Evolutionary conservation across 805 yeast species (phyloP).

Genomic region (Candida arabinofermentans): DNA sequence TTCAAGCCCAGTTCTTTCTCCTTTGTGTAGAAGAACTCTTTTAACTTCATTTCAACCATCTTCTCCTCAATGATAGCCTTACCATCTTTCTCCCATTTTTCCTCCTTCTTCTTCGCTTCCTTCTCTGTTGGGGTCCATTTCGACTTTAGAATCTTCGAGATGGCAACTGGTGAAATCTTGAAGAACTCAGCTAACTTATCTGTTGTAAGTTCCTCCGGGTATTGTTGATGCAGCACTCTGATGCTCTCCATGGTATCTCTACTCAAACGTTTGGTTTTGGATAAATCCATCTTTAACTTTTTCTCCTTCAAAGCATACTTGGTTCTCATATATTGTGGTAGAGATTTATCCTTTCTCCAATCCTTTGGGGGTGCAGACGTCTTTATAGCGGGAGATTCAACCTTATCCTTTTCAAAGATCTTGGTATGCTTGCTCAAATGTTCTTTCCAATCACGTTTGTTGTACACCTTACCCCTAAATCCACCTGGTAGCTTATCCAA

Average conservation of each 20-base stretch:
- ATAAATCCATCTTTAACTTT: slow-evolving; percentile 56
- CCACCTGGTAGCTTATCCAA: slow-evolving; percentile 31
- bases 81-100: slow-evolving; percentile 54
- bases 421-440: slow-evolving; percentile 19
- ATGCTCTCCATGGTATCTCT: slow-evolving; percentile 67
- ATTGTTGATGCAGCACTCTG: slow-evolving; percentile 46
- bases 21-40: slow-evolving; percentile 26
- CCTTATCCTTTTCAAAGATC: slow-evolving; percentile 12
- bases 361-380: slow-evolving; percentile 37
- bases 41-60: slow-evolving; percentile 22
- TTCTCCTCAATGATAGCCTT: slow-evolving; percentile 25
- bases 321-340: slow-evolving; percentile 71
- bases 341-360: slow-evolving; percentile 39
- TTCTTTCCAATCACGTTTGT: slow-evolving; percentile 25
- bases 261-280: slow-evolving; percentile 62
- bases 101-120: slow-evolving; percentile 42
- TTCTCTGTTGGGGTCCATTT: slow-evolving; percentile 65
- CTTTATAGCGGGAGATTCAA: slow-evolving; percentile 9
- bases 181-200: slow-evolving; percentile 60
- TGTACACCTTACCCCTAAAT: slow-evolving; percentile 32
- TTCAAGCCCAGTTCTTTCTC: slow-evolving; percentile 27
- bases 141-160: slow-evolving; percentile 73
- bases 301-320: slow-evolving; percentile 60
- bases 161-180: slow-evolving; percentile 74
- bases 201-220: slow-evolving; percentile 57